Base-by-base conservation (phyloP, 352 stramenopile genomes). In the Globisporangium cystogenes region DNA sequence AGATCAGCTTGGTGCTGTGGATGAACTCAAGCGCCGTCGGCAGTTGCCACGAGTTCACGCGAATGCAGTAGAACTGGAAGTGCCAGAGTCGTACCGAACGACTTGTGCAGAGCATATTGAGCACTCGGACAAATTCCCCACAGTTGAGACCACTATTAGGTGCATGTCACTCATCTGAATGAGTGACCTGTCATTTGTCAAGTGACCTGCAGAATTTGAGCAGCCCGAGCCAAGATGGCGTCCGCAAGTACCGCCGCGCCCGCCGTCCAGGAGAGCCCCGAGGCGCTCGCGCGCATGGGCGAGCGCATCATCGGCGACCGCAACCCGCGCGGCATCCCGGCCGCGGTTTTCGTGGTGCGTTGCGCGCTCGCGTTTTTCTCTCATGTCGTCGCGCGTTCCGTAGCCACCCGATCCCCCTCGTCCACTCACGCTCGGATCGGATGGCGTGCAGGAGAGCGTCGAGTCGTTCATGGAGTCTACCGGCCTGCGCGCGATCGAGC, bases 301-400 rank as follows among this genome's bases (percentile, higher is more conserved):
- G 79, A 86, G 52, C 45, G 51, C 59, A 90, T 94, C 65, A 77
- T 90, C 61, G 83, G 81, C 35, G 79, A 87, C 46, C 81, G 83
- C 49, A 94, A 94, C 55, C 53, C 74, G 50, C 81, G 83, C 29
- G 82, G 83, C 51, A 94, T 94, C 61, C 83, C 83, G 8, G 65
- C 76, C 4, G 76, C 82, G 20, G 68, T 92, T 24, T 94, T 94
- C 47, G 74, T 92, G 61, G 81, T 90, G 50, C 60, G 71, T 62
- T 15, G 21, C 37, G 7, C 23, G 37, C 14, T 21, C 4, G 35
- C 18, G 3, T 16, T 11, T 44, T 52, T 12, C 15, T 4, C 16
- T 53, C 24, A 20, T 49, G n/a, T 27, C 20, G 20, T n/a, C 23
- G 12, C 16, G 16, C 5, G 16, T 23, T 12, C 14, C n/a, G 51